Percentiles rank a stretch among this genome's conserved stretches.
These are phyloP conservation scores for Albifimbria verrucaria DNA, from an alignment of 2,329 filamentous ascomycete species.

Conservation along the genomic window DNA sequence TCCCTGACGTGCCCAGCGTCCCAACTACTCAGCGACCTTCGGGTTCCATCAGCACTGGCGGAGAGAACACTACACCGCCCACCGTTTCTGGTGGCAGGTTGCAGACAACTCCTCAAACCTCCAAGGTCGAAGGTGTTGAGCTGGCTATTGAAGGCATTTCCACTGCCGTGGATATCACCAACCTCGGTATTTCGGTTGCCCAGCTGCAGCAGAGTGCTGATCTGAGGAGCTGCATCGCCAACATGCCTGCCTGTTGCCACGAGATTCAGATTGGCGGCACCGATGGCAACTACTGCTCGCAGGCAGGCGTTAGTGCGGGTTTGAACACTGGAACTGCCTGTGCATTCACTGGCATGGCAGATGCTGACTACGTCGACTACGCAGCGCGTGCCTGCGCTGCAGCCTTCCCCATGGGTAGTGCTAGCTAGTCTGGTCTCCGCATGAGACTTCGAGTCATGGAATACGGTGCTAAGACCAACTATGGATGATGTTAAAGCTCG, in stretches of 20 bases:
- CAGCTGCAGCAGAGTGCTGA: background rate
- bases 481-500: background rate
- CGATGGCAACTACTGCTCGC: background rate
- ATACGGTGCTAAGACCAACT: too few relatives aligned
- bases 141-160: background rate
- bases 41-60: background rate
- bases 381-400: background rate
- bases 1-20: too few relatives aligned
- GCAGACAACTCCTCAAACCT: background rate
- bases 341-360: background rate
- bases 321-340: background rate
- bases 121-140: background rate
- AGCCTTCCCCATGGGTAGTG: background rate
- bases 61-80: background rate
- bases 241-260: background rate
- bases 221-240: background rate
- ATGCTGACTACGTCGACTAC: background rate
- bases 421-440: too few relatives aligned
- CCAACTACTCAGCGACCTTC: too few relatives aligned
- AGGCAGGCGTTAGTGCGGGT: background rate
- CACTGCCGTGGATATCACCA: background rate
- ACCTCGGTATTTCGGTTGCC: background rate
- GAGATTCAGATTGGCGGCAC: background rate
- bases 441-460: too few relatives aligned
- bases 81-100: background rate